A percentile compares a stretch with the other conserved stretches of the same genome.
Evolutionary conservation across 306 rosid genomes (phyloP).

Genomic region (Pterocarpus macrocarpus): DNA sequence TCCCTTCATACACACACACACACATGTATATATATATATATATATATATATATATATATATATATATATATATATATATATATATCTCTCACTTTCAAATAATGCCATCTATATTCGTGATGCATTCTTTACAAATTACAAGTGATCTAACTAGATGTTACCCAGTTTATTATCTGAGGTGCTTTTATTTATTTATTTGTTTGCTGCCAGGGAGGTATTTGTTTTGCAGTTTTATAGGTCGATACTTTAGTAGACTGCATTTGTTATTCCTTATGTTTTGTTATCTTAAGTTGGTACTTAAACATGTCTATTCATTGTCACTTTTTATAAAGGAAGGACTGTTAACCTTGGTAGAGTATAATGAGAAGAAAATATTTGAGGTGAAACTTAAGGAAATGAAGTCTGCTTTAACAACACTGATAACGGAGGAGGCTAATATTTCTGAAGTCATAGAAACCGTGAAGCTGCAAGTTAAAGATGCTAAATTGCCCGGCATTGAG

Average conservation of each 20-base stretch:
- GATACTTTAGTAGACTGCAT: not conserved
- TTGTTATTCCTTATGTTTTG: constrained; percentile 7
- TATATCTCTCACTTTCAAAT: too few relatives aligned
- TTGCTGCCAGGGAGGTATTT: too few relatives aligned
- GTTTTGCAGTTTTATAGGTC: not conserved
- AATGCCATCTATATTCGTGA: not conserved
- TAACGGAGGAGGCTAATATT: constrained; percentile 92
- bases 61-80: too few relatives aligned
- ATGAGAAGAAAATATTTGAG: constrained; percentile 95
- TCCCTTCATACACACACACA: too few relatives aligned
- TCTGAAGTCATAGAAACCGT: constrained; percentile 96
- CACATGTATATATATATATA: too few relatives aligned
- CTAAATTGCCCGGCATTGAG: constrained; percentile 86
- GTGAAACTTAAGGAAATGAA: constrained; percentile 97
- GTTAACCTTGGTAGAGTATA: constrained; percentile 87
- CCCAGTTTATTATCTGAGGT: not conserved
- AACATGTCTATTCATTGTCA: not conserved
- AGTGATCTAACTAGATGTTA: not conserved
- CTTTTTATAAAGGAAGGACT: constrained; percentile 93
- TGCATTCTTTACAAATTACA: not conserved
- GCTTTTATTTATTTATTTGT: not conserved
- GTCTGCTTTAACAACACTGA: constrained; percentile 86
- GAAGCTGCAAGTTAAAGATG: constrained; percentile 91
- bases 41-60: too few relatives aligned
- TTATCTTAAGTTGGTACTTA: constrained; percentile 33